A percentile compares a stretch with the other conserved stretches of the same genome.
phyloP scores from a whole-genome alignment of 2,329 filamentous ascomycete species.

The Davidsoniella virescens region DNA sequence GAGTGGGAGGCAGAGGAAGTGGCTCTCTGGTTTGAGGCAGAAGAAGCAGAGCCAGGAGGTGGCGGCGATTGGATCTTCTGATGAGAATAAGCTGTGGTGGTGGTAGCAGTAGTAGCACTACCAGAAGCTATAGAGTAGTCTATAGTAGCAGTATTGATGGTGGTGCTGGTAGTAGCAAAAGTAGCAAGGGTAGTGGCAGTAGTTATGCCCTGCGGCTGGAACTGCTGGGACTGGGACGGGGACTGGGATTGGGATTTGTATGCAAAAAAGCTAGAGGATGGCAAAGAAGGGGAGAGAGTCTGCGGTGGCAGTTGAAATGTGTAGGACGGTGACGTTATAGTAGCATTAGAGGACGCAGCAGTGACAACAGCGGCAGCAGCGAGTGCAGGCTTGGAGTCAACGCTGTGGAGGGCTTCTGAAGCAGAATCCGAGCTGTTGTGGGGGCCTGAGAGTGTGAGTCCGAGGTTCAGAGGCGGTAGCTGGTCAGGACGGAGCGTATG shows the following conservation, averaged over 20 bases:
- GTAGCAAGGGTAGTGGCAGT: neutral
- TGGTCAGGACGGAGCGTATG: slow-evolving; percentile 30
- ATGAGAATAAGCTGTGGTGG: neutral
- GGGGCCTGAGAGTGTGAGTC: slow-evolving; percentile 1
- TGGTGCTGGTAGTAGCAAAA: slow-evolving; percentile 1
- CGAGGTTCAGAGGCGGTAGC: slow-evolving; percentile 3
- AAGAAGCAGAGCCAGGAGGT: slow-evolving; percentile 16
- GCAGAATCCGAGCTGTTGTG: neutral
- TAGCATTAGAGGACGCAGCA: neutral
- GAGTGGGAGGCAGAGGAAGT: slow-evolving; percentile 30
- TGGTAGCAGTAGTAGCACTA: neutral
- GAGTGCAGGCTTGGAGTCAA: neutral
- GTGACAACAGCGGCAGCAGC: neutral
- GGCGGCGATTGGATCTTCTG: neutral
- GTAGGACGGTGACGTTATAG: neutral
- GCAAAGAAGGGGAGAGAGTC: neutral
- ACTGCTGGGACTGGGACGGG: neutral
- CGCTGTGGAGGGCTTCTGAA: neutral
- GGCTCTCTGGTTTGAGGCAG: slow-evolving; percentile 32
- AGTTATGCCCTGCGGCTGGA: slow-evolving; percentile 1
- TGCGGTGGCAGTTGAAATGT: neutral
- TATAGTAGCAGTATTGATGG: neutral
- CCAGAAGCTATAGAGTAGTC: neutral
- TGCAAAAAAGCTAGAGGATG: too few species aligned
- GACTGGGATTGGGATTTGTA: neutral